Base-by-base conservation (phyloP, 2,329 filamentous ascomycete genomes). In the Zopfia rhizophila region DNA sequence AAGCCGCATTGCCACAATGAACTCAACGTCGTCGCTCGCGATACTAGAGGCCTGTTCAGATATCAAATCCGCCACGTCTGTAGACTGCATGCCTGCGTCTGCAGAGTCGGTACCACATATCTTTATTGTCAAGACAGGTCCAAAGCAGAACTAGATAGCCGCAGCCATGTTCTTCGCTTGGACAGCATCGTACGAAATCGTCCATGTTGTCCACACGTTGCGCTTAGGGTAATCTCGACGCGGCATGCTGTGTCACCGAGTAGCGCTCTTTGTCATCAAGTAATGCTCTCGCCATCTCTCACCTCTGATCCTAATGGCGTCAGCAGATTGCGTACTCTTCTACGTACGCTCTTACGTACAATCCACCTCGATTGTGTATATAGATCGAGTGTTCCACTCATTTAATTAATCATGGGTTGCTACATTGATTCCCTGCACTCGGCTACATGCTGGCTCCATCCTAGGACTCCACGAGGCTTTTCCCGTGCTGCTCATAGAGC, bases 101-200 rank as follows among this genome's bases (percentile, higher is more conserved):
- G 44, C 18, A 7, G n/a, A 79, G 60, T 40, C 76, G 66, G 48
- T 65, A 76, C 75, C 70, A 79, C 4, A 79, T 51, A 51, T 76
- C 72, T 10, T 69, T 58, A 48, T 73, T 72, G 47, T 74, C 65
- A 39, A 79, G 73, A 43, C 64, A 72, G n/a, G 71, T 71, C 65
- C 72, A 72, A 8, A 75, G 53, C 7, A 60, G 42, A 12, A 79
- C 64, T 1, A 78, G 58, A 17, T 51, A 27, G 72, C 72, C 30
- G 57, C 60, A 10, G 39, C 39, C 21, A 40, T 37, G 27, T 69
- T 63, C 19, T 58, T 55, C 45, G 58, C 53, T 50, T 72, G 31
- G 23, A 78, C 63, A 16, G 70, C 51, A 21, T 54, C 30, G 38
- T 65, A 75, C 13, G 72, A 73, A 24, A 77, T 48, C 13, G 72